These are phyloP conservation scores for Medicago ruthenica DNA, from an alignment of 306 rosid species.

Conservation along the genomic window DNA sequence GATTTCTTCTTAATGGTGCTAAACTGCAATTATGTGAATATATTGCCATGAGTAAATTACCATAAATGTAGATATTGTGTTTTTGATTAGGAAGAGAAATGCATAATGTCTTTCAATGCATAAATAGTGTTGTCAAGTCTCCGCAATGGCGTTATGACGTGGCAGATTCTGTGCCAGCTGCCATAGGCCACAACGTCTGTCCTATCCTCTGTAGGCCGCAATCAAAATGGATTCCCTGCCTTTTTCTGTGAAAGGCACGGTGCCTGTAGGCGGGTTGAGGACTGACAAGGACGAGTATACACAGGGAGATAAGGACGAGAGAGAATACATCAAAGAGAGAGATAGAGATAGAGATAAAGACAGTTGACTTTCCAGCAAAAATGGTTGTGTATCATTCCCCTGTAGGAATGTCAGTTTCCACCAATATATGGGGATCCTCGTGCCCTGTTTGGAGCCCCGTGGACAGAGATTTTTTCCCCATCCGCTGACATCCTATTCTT, in stretches of 20 bases:
- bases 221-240: neutral
- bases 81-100: slow-evolving; percentile 26
- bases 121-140: neutral
- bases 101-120: slow-evolving; percentile 10
- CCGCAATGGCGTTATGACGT: neutral
- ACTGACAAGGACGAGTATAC: neutral
- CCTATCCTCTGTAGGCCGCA: neutral
- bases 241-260: neutral
- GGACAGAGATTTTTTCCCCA: neutral
- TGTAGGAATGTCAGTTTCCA: neutral
- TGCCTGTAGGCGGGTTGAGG: neutral
- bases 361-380: neutral
- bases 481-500: too few relatives aligned
- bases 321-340: neutral
- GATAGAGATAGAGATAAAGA: neutral
- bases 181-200: neutral
- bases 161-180: neutral
- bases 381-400: neutral
- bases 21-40: slow-evolving; percentile 14
- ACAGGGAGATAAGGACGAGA: neutral
- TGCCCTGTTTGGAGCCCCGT: neutral
- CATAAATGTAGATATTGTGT: slow-evolving; percentile 23
- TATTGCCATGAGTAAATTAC: slow-evolving; percentile 28
- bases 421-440: neutral
- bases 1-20: slow-evolving; percentile 21